Percentiles rank a stretch among this genome's conserved stretches.
phyloP scores from a whole-genome alignment of 1,139 yeast genomes.

The Sugiyamaella japonica region DNA sequence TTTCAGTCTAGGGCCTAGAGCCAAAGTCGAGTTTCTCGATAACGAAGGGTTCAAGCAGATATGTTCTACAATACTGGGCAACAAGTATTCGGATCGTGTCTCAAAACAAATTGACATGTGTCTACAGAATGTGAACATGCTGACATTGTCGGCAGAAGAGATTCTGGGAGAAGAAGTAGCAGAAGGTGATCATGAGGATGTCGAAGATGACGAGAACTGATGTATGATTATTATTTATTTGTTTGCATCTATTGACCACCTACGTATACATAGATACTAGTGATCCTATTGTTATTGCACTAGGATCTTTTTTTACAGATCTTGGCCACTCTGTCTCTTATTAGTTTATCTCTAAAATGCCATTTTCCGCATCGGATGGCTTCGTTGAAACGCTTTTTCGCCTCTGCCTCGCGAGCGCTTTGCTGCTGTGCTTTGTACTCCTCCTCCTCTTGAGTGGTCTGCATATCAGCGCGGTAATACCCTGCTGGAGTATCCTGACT shows the following conservation, averaged over 20 bases:
- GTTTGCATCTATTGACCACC: background rate
- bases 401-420: conserved; percentile 23
- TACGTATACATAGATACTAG: background rate
- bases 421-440: conserved; percentile 29
- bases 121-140: conserved; percentile 6
- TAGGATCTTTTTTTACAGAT: conserved; percentile 5
- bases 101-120: conserved; percentile 10
- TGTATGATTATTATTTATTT: background rate
- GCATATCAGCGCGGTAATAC: conserved; percentile 39
- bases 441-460: conserved; percentile 34
- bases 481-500: conserved; percentile 38
- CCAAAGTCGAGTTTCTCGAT: conserved; percentile 13
- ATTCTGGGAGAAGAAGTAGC: background rate
- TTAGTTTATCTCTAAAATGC: conserved; percentile 27
- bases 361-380: conserved; percentile 30
- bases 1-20: conserved; percentile 19
- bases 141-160: background rate
- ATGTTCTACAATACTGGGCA: conserved; percentile 11
- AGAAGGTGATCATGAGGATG: background rate
- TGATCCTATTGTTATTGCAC: background rate
- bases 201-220: background rate
- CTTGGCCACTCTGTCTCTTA: conserved; percentile 9
- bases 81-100: background rate
- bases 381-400: conserved; percentile 25
- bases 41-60: conserved; percentile 11